Base-by-base conservation (phyloP, 2,329 filamentous ascomycete genomes). In the Exophiala phaeomuriformis region DNA sequence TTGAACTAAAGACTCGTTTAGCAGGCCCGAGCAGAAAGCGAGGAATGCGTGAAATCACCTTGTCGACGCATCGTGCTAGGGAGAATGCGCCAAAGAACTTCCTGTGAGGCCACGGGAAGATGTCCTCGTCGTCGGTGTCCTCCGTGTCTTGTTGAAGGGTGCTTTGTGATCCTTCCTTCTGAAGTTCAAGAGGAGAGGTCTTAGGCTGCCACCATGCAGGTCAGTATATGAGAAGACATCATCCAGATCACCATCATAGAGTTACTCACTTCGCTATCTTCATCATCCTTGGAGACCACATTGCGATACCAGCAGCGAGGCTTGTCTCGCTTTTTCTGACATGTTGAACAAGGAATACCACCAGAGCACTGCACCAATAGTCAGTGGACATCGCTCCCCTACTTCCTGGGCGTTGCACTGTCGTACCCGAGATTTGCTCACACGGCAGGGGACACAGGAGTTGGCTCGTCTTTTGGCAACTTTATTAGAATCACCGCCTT, bases 361-460 rank as follows among this genome's bases (percentile, higher is more conserved):
- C 56, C 56, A 29, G 47, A 52, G 41, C 56, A 61, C 56, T 58
- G 28, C 28, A 37, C 19, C 3, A 10, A 5, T 44, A 10, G 45
- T 53, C 28, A 57, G 47, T 42, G 27, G 47, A 28, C 32, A 19
- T 12, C 3, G 4, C 19, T 33, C 10, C 5, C 40, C 8, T 19
- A 19, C 19, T 30, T 39, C 10, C 3, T 35, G 9, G 9, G n/a
- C 10, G 10, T 19, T 9, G 27, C 29, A 32, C 19, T 12, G 30
- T 42, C 45, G 31, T 55, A 61, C 58, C 44, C 47, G 49, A 7
- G 56, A 58, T 41, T 61, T 61, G 54, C 58, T 61, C 42, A 50
- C 54, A 30, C 58, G 58, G 44, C 58, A 61, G n/a, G 58, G 58
- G 39, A 54, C 43, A 35, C 58, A 61, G 28, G 58, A 58, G 44